Base-by-base conservation (phyloP, 2,329 filamentous ascomycete species). In the Plectosphaerella cucumerina region DNA sequence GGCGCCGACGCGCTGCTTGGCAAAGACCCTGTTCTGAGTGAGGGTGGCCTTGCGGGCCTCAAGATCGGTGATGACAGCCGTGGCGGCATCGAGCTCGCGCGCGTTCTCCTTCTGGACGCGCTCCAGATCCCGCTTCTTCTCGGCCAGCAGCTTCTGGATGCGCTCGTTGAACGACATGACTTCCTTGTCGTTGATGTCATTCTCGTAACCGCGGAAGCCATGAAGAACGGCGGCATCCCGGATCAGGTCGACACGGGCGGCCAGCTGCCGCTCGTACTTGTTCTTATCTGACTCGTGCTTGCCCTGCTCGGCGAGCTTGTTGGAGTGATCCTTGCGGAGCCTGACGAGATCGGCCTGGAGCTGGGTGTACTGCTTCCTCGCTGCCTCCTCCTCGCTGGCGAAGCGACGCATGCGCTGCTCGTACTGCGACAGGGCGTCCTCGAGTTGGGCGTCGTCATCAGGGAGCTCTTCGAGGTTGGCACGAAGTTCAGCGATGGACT, bases 251-350 rank as follows among this genome's bases (percentile, higher is more conserved):
- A 86, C 78, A 37, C 93, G 87, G 43, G 81, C 75, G 58, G 82
- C 75, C 4, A 96, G 65, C 57, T 97, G 89, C 4, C 87, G 82
- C 63, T 97, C 90, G 63, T 94, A 90, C 60, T 87, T 89, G 55
- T 89, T 86, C 70, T 93, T 91, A 63, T 96, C 87, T 2, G 92
- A 93, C 66, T 94, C 83, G 59, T 87, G 85, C 58, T 86, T 89
- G 42, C 93, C 93, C 59, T 84, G 78, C 59, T 91, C 86, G 1
- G 80, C 72, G 35, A 81, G 72, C 59, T 84, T 84, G 20, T 63
- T 58, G 1, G 78, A 77, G 41, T 81, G 65, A 5, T 74, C 66
- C 35, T 64, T 71, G 33, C 80, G 76, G 8, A 72, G 69, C 4
- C 67, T 55, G 2, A 65, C 63, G 12, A 83, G 64, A 9, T 76